Conservation (phyloP, 1,284 basidiomycete species). For the Psilocybe mexicana region DNA sequence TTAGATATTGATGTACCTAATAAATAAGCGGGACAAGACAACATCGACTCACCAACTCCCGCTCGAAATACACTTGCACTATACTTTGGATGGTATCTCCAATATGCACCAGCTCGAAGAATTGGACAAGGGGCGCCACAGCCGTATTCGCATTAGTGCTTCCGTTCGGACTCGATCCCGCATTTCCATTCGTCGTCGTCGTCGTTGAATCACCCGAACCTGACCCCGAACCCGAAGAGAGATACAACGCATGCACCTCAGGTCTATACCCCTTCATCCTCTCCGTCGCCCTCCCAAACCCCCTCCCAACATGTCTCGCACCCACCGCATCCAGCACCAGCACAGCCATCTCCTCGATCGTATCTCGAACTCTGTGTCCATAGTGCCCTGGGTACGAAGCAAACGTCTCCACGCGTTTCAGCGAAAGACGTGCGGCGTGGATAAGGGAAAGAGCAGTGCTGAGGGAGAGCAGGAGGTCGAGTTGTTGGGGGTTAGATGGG, state of each 20-base stretch:
- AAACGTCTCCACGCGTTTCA: constrained; percentile 93
- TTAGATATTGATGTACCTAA: background rate
- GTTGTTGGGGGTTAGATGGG: constrained; percentile 41
- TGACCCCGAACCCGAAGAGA: too few species aligned
- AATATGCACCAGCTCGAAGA: constrained; percentile 96
- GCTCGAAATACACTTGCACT: constrained; percentile 97
- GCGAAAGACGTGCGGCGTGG: constrained; percentile 85
- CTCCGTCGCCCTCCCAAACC: constrained; percentile 82
- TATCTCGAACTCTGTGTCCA: constrained; percentile 80
- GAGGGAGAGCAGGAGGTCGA: constrained; percentile 89
- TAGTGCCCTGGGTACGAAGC: constrained; percentile 81
- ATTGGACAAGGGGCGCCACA: constrained; percentile 92
- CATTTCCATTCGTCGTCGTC: background rate
- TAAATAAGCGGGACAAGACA: background rate
- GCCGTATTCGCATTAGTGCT: constrained; percentile 40
- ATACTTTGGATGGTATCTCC: constrained; percentile 98
- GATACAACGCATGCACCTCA: constrained; percentile 57
- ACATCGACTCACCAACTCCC: constrained; percentile 69
- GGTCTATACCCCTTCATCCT: constrained; percentile 90
- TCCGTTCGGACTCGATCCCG: background rate
- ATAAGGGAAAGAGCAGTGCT: constrained; percentile 92
- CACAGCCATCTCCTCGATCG: constrained; percentile 92
- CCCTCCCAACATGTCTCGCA: constrained; percentile 82
- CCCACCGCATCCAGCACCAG: constrained; percentile 78
- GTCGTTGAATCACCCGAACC: too few species aligned